Percentiles rank a stretch among this genome's conserved stretches.
These are phyloP conservation scores for Abelmoschus esculentus DNA, from an alignment of 345 rosid species.

Conservation along the genomic window DNA sequence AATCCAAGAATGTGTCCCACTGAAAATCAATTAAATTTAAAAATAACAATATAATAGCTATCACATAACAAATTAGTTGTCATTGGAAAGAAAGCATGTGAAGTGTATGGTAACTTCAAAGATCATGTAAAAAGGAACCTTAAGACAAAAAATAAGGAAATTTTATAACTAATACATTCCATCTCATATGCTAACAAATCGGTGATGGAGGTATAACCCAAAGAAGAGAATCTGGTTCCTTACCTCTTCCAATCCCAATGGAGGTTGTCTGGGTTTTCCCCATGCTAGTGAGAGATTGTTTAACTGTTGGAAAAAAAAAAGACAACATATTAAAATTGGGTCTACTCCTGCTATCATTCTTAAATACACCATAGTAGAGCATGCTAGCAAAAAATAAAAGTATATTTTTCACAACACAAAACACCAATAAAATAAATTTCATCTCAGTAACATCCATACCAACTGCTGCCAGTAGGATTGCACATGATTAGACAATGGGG, in stretches of 20 bases:
- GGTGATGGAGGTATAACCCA: not conserved
- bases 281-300: conserved; percentile 69
- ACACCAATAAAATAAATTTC: not conserved
- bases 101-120: not conserved
- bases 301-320: conserved; percentile 45
- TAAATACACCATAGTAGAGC: not conserved
- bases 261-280: conserved; percentile 89
- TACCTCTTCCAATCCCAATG: conserved; percentile 71
- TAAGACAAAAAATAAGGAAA: not conserved
- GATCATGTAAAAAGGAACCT: not conserved
- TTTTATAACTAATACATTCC: not conserved
- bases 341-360: not conserved
- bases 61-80: not conserved
- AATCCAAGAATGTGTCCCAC: conserved; percentile 83
- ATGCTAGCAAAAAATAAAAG: not conserved
- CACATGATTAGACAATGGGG: not conserved
- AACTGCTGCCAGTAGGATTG: not conserved
- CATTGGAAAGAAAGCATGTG: not conserved
- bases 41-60: conserved; percentile 1
- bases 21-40: conserved; percentile 25
- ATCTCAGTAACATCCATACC: not conserved
- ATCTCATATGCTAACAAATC: not conserved
- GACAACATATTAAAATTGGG: not conserved
- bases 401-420: not conserved
- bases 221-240: not conserved